Conservation (phyloP, 495 filamentous ascomycete species). For the Daldinia concentrica region DNA sequence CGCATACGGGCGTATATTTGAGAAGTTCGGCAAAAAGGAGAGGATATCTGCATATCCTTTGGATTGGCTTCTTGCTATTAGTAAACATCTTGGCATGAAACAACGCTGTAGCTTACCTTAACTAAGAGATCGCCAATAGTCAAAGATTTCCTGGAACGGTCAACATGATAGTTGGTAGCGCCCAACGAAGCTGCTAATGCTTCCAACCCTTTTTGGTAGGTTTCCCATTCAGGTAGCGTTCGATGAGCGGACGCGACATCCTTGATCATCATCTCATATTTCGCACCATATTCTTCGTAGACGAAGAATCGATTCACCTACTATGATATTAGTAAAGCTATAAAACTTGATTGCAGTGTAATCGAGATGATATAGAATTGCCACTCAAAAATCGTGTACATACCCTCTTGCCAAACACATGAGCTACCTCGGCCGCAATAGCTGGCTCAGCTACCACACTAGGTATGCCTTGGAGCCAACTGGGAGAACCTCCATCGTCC, state of each 20-base stretch:
- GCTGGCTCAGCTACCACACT: constrained; percentile 72
- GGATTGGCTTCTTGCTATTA: constrained; percentile 75
- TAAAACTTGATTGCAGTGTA: not conserved
- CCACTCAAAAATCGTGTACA: constrained; percentile 27
- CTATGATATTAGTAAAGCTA: constrained; percentile 22
- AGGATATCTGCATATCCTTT: constrained; percentile 92
- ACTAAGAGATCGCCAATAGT: constrained; percentile 87
- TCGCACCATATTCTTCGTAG: constrained; percentile 88
- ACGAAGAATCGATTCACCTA: constrained; percentile 82
- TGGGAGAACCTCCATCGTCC: constrained; percentile 48
- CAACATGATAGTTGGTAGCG: constrained; percentile 70
- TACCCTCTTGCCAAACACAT: constrained; percentile 79
- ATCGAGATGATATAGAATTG: not conserved
- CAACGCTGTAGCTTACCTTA: constrained; percentile 67
- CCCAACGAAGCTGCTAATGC: constrained; percentile 78
- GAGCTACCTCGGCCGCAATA: constrained; percentile 77
- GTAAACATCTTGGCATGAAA: constrained; percentile 2
- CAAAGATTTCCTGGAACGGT: constrained; percentile 75
- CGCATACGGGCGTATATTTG: constrained; percentile 80
- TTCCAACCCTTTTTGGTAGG: constrained; percentile 88
- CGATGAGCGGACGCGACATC: constrained; percentile 75
- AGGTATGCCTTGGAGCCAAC: constrained; percentile 58
- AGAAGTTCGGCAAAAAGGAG: constrained; percentile 85
- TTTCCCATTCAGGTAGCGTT: constrained; percentile 77
- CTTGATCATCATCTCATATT: constrained; percentile 83